Evolutionary conservation across 1,139 yeast genomes (phyloP), one percentile per base, ranked within the genome.

Genomic region (Nakaseomyces bracarensis): DNA sequence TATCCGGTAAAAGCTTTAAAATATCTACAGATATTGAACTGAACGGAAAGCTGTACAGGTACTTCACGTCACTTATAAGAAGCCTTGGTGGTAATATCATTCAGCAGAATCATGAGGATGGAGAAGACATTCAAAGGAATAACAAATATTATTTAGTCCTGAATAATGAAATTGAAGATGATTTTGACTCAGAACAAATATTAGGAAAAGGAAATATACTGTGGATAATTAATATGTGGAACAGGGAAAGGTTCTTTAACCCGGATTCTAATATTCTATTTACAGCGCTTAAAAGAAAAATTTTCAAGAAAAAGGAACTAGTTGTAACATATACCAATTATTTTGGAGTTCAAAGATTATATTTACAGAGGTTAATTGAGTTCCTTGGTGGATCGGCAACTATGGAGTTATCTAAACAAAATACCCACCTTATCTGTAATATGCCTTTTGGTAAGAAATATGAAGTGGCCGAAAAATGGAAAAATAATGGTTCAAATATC

Each of bases 351-450:
- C 82, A 95, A 0, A 68, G 98, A 34, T 64, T 68, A 16, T 89
- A 85, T 53, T 64, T 91, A 28, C 76, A 79, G 38, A 70, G 70
- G 40, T 66, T 91, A n/a, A 74, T 83, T 7, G 67, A 70, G 13
- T 69, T 80, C 0, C 60, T 85, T 53, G 97, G 97, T 0, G 97
- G 91, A 0, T 66, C 63, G 1, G 86, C 82, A 58, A 81, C 95
- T 1, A 76, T 80, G 31, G 77, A 82, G 3, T 67, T 91, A 44
- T 76, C 79, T 5, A 72, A 71, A 40, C 72, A 71, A 8, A 83
- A 84, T 49, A 82, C 94, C 3, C 85, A 78, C 58, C 66, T 91
- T 38, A 71, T 91, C 11, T 77, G 86, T 3, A 82, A 87, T 0
- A 70, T 70, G 33, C 73, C 83, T 0, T 61, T 60, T 14, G 97